phyloP scores from a whole-genome alignment of 2,329 filamentous ascomycete species.

The Monilinia polystroma region DNA sequence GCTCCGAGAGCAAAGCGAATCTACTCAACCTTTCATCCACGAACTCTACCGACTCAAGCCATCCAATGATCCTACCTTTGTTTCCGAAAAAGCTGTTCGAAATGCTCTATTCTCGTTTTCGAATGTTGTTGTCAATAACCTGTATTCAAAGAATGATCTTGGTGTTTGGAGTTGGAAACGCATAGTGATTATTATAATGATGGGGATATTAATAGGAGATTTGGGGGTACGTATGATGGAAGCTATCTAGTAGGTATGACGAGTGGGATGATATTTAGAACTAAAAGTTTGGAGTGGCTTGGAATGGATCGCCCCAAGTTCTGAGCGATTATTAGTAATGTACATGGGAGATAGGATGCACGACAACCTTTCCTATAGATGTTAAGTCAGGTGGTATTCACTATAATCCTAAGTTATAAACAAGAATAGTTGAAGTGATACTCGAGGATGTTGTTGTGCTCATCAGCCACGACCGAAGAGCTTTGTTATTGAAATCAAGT shows the following conservation, averaged over 20 bases:
- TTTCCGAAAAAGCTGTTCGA: background rate
- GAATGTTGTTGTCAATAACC: background rate
- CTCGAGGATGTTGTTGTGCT: background rate
- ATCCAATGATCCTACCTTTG: background rate
- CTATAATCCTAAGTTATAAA: accelerated
- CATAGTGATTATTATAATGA: background rate
- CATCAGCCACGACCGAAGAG: background rate
- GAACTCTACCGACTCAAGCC: background rate
- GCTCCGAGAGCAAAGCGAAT: background rate
- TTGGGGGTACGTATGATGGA: background rate
- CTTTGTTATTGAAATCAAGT: background rate
- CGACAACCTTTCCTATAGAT: background rate
- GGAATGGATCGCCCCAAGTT: background rate
- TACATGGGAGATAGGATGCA: too few species aligned
- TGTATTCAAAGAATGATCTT: background rate
- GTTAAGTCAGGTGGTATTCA: background rate
- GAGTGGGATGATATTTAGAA: too few species aligned
- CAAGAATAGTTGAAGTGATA: background rate
- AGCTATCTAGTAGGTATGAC: background rate
- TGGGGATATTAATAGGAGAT: background rate
- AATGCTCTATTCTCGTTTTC: too few species aligned
- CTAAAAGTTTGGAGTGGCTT: background rate
- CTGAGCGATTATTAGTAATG: too few species aligned
- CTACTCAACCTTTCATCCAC: background rate
- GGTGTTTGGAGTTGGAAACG: background rate